Evolutionary conservation across 2,329 filamentous ascomycete species (phyloP).

Genomic region (Lachnellula hyalina): DNA sequence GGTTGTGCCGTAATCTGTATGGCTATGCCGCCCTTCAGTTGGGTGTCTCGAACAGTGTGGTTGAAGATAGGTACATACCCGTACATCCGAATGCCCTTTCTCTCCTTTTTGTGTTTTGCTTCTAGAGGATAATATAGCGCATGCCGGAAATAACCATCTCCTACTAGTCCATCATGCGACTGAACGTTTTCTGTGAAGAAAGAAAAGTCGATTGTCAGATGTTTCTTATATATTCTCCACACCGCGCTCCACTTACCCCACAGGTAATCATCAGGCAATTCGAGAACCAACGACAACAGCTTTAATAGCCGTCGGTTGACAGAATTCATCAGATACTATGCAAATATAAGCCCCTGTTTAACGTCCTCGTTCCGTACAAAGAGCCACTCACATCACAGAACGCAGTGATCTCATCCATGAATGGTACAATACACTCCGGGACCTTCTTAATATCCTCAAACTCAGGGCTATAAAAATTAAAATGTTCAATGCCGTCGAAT

Average conservation of each 20-base stretch:
- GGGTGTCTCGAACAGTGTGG: neutral
- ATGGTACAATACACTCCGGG: conserved; percentile 42
- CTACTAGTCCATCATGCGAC: conserved; percentile 37
- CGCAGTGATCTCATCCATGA: conserved; percentile 44
- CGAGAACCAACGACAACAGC: conserved; percentile 40
- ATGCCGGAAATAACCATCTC: conserved; percentile 43
- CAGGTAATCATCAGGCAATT: conserved; percentile 40
- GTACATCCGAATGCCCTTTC: conserved; percentile 39
- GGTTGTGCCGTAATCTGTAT: conserved; percentile 43
- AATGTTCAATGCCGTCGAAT: conserved; percentile 48
- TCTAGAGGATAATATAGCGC: conserved; percentile 37
- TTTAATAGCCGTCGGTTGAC: conserved; percentile 40
- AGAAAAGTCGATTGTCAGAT: neutral
- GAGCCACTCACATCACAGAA: conserved; percentile 32
- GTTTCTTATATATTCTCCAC: neutral
- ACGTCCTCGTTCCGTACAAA: neutral
- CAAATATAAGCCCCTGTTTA: neutral
- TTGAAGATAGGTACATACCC: conserved; percentile 5
- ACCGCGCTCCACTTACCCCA: conserved; percentile 24
- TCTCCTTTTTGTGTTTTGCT: conserved; percentile 31
- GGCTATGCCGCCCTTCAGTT: conserved; percentile 26
- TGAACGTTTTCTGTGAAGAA: conserved; percentile 33
- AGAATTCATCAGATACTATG: conserved; percentile 41
- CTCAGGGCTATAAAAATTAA: conserved; percentile 36
- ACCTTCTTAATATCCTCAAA: conserved; percentile 12